These are phyloP conservation scores for Dalbergia cultrata DNA, from an alignment of 306 rosid species.

Conservation along the genomic window DNA sequence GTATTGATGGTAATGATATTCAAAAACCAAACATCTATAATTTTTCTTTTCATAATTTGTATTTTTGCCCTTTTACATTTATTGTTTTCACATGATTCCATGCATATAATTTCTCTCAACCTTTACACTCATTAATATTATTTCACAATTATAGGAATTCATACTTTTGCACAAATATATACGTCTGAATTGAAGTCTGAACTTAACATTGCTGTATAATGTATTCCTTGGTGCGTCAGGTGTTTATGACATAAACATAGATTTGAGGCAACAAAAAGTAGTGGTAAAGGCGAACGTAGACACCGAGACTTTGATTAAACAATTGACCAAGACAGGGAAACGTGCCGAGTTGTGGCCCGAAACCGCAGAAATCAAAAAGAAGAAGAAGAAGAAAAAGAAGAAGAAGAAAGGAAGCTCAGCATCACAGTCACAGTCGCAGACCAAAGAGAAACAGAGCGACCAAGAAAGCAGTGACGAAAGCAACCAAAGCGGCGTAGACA, in stretches of 20 bases:
- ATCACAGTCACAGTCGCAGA: constrained; percentile 16
- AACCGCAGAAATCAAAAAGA: constrained; percentile 37
- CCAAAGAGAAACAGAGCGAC: constrained; percentile 55
- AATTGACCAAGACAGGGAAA: constrained; percentile 59
- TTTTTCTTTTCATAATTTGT: background rate
- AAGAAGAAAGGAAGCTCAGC: constrained; percentile 46
- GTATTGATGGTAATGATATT: constrained; percentile 65
- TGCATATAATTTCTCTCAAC: background rate
- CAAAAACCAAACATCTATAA: background rate
- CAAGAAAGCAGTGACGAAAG: constrained; percentile 55
- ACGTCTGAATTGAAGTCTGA: background rate
- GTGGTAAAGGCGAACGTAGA: constrained; percentile 67
- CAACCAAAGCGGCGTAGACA: constrained; percentile 52
- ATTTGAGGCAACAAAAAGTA: constrained; percentile 73
- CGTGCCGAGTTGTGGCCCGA: constrained; percentile 86
- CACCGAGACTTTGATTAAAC: constrained; percentile 65
- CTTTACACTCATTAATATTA: background rate
- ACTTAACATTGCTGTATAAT: background rate
- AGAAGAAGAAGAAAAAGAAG: constrained; percentile 55
- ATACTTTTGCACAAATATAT: too few relatives aligned
- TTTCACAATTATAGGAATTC: background rate
- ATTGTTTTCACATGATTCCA: background rate
- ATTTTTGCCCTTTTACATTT: background rate
- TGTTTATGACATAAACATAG: constrained; percentile 65
- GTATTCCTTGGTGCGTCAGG: constrained; percentile 56